A percentile compares a stretch with the other conserved stretches of the same genome.
These are phyloP conservation scores for Cucumis melo DNA, from an alignment of 306 rosid species.

Conservation along the genomic window DNA sequence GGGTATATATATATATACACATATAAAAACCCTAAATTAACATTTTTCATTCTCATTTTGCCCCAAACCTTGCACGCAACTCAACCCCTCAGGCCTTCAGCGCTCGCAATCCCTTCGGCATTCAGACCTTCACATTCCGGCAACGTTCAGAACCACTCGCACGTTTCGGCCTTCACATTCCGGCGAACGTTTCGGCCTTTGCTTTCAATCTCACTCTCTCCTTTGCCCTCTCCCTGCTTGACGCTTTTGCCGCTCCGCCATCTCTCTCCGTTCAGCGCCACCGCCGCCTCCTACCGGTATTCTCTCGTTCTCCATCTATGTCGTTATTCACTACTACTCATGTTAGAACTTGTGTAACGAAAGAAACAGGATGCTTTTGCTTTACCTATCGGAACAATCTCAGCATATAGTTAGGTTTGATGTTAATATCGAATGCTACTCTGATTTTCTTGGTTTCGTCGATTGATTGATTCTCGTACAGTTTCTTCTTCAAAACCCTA, in stretches of 20 bases:
- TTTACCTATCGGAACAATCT: background rate
- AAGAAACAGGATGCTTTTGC: background rate
- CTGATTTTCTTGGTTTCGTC: background rate
- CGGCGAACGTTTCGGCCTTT: no score
- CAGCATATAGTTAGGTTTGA: background rate
- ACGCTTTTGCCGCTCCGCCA: background rate
- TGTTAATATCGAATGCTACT: no score
- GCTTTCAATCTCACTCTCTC: background rate
- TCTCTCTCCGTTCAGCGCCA: background rate
- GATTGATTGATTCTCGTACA: background rate
- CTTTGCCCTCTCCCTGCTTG: background rate
- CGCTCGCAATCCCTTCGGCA: no score
- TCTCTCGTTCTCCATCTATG: background rate
- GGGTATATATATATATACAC: no score
- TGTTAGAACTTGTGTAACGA: background rate
- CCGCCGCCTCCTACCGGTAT: background rate
- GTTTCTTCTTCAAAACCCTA: slow-evolving; percentile 2
- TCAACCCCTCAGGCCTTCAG: no score
- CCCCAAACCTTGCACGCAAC: no score
- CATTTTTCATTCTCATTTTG: no score
- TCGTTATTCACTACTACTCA: background rate
- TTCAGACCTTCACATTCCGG: no score
- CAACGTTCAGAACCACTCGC: no score
- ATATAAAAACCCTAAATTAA: no score
- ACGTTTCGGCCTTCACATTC: no score